Conservation (phyloP, 345 rosid species). For the Acer saccharum region DNA sequence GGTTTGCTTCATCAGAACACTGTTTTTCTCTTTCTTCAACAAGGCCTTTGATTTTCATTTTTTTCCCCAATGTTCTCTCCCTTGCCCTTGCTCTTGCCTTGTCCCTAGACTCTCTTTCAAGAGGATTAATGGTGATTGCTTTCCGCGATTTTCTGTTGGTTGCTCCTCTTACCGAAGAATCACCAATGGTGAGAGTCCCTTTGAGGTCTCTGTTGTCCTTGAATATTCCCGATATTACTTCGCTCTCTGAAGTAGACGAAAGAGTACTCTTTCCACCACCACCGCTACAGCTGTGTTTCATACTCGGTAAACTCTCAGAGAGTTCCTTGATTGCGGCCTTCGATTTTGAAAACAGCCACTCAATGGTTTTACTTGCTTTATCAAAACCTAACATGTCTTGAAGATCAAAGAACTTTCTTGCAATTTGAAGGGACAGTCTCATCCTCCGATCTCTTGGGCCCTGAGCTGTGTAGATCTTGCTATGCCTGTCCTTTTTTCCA, state of each 20-base stretch:
- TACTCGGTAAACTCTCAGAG: slow-evolving; percentile 31
- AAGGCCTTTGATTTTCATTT: slow-evolving; percentile 42
- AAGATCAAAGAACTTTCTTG: slow-evolving; percentile 72
- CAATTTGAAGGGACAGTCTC: slow-evolving; percentile 69
- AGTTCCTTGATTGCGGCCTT: slow-evolving; percentile 68
- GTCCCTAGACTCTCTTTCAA: slow-evolving; percentile 50
- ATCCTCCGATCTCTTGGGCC: slow-evolving; percentile 78
- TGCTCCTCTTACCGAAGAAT: slow-evolving; percentile 17
- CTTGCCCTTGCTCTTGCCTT: slow-evolving; percentile 74
- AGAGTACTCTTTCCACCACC: slow-evolving; percentile 14
- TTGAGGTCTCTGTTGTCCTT: slow-evolving; percentile 28
- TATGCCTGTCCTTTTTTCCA: slow-evolving; percentile 70
- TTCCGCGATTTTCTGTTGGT: slow-evolving; percentile 24
- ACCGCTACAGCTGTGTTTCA: slow-evolving; percentile 22
- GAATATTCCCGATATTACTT: slow-evolving; percentile 35
- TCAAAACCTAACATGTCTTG: slow-evolving; percentile 84
- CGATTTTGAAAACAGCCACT: slow-evolving; percentile 79
- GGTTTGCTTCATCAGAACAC: slow-evolving; percentile 38
- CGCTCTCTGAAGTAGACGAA: slow-evolving; percentile 43
- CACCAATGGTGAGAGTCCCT: slow-evolving; percentile 1
- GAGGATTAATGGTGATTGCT: slow-evolving; percentile 11
- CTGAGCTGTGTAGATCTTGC: slow-evolving; percentile 78
- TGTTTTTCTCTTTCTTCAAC: slow-evolving; percentile 12
- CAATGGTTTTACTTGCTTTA: slow-evolving; percentile 76
- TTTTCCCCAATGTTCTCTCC: slow-evolving; percentile 62